phyloP scores from a whole-genome alignment of 2,329 filamentous ascomycete species.

The Clonostachys chloroleuca region DNA sequence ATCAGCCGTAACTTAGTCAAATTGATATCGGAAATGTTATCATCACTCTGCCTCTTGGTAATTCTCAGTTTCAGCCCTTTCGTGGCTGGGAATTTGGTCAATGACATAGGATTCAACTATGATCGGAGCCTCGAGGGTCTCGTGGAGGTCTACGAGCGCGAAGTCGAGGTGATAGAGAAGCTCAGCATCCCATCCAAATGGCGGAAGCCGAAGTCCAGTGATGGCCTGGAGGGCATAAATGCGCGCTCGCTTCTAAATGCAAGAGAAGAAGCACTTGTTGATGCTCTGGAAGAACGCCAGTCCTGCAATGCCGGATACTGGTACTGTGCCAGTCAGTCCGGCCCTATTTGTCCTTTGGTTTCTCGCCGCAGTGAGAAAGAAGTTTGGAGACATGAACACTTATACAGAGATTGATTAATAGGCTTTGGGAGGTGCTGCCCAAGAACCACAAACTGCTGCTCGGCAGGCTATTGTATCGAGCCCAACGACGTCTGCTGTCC shows the following conservation, averaged over 20 bases:
- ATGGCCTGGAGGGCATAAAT: background rate
- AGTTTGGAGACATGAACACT: background rate
- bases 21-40: too few relatives aligned
- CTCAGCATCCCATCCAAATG: slow-evolving; percentile 3
- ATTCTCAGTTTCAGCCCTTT: too few relatives aligned
- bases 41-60: too few relatives aligned
- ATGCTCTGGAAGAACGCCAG: slow-evolving; percentile 7
- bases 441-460: slow-evolving; percentile 7
- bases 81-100: too few relatives aligned
- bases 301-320: slow-evolving; percentile 11
- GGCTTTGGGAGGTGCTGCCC: slow-evolving; percentile 11
- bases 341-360: background rate
- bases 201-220: slow-evolving; percentile 1
- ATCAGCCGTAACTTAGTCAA: too few relatives aligned
- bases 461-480: slow-evolving; percentile 13
- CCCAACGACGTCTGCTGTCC: slow-evolving; percentile 10
- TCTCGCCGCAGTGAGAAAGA: background rate
- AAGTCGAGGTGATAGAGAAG: slow-evolving; percentile 3
- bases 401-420: background rate
- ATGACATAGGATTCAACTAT: slow-evolving; percentile 1
- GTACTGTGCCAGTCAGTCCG: slow-evolving; percentile 8
- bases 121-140: slow-evolving; percentile 6
- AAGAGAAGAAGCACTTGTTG: slow-evolving; percentile 1
- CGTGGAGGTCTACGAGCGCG: slow-evolving; percentile 1
- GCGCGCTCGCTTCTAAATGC: slow-evolving; percentile 1